A percentile compares a stretch with the other conserved stretches of the same genome.
Conservation (phyloP, 176 grass and related monocot genomes). For the Lolium rigidum region DNA sequence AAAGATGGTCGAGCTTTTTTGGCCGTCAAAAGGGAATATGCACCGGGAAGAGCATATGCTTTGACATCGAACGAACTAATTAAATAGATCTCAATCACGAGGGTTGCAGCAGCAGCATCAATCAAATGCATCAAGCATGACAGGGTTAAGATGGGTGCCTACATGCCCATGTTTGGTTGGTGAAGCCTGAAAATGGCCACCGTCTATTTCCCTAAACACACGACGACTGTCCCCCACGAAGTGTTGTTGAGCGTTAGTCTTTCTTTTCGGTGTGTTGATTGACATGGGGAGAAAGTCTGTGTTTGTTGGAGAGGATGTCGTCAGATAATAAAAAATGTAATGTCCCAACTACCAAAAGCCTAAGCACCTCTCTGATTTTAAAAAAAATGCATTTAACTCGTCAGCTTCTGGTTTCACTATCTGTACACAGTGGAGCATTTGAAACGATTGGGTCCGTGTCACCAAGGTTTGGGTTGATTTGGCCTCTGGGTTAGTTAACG, state of each 20-base stretch:
- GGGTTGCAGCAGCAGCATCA: not conserved
- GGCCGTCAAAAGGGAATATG: not conserved
- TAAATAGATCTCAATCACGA: not conserved
- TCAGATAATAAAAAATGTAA: not conserved
- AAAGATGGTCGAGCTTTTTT: not conserved
- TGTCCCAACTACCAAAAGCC: not conserved
- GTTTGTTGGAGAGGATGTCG: not conserved
- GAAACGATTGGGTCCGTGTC: not conserved
- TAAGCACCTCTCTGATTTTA: not conserved
- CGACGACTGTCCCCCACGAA: too few relatives aligned
- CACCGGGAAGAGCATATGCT: not conserved
- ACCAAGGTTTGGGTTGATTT: not conserved
- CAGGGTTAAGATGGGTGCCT: not conserved
- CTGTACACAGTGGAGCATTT: not conserved
- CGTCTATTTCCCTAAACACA: too few relatives aligned
- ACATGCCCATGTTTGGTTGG: not conserved
- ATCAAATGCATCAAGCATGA: not conserved
- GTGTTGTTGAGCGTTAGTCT: not conserved
- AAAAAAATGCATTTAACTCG: not conserved
- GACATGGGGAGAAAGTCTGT: not conserved
- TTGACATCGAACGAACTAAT: not conserved
- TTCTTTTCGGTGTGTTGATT: not conserved
- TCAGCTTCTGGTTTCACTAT: not conserved
- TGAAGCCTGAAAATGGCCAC: not conserved
- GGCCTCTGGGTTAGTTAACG: not conserved